Percentiles rank a stretch among this genome's conserved stretches.
Conservation (phyloP, 257 asterid genomes). For the Solanum gandarillasii region DNA sequence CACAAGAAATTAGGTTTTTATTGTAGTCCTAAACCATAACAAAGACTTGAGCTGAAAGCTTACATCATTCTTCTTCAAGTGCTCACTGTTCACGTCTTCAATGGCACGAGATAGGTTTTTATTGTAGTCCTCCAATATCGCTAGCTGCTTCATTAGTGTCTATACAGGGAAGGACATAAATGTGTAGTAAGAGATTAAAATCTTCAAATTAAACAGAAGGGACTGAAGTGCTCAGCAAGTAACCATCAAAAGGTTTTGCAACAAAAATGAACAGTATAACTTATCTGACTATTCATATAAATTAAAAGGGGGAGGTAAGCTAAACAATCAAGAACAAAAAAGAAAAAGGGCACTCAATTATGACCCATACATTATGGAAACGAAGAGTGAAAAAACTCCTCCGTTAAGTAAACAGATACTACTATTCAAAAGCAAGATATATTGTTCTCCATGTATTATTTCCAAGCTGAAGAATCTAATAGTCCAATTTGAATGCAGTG, state of each 20-base stretch:
- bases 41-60: neutral
- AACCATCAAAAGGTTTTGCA: neutral
- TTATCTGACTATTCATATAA: neutral
- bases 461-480: neutral
- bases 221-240: neutral
- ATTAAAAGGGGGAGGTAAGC: neutral
- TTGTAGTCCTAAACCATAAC: too few relatives aligned
- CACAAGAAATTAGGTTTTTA: neutral
- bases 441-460: neutral
- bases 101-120: conserved; percentile 84
- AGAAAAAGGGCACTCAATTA: neutral
- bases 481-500: neutral
- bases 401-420: neutral
- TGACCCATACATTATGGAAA: neutral
- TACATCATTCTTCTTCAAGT: conserved; percentile 91
- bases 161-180: conserved; percentile 7
- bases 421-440: neutral
- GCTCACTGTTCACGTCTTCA: conserved; percentile 85
- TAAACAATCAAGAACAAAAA: neutral
- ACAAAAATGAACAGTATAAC: neutral
- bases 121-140: conserved; percentile 90
- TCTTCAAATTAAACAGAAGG: neutral
- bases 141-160: conserved; percentile 92
- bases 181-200: neutral
- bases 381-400: neutral